Evolutionary conservation across 495 filamentous ascomycete species (phyloP), one percentile per base, ranked within the genome.

Genomic region (Penicillium samsonianum): DNA sequence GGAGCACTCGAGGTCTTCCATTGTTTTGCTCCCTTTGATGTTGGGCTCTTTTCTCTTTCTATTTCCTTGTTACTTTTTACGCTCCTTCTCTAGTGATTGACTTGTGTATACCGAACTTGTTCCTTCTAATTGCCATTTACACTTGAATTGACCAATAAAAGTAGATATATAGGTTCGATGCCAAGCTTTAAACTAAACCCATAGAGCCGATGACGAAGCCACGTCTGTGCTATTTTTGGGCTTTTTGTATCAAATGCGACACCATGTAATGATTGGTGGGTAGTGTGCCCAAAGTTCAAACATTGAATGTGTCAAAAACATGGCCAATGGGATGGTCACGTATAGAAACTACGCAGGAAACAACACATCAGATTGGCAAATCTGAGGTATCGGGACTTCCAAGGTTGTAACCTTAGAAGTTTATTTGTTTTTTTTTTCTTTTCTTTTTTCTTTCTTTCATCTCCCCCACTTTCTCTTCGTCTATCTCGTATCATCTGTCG

Each of bases 291-390:
- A 49, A 17, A 5, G 9, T 20, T 3, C 17, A n/a, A 31, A 33
- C 1, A 22, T 31, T 20, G n/a, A 49, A 17, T 38, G 35, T 38
- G n/a, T 17, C n/a, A 9, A 38, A 17, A 38, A 38, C 35, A 38
- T 38, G 35, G 35, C 46, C 46, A 49, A 49, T 49, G 2, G 8
- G 28, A 31, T 20, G n/a, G 5, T 23, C 41, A 43, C 12, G 41
- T 43, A 23, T 22, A 43, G 20, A 43, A 11, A 22, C 41, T 23
- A 31, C 46, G 19, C 28, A 49, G 23, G 20, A 43, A 11, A 22
- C 41, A 43, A 31, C 46, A 30, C 28, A 49, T 49, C 46, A 49
- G 28, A 33, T 49, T 47, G n/a, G 17, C 8, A 49, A 33, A 49
- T 49, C 46, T 4, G 44, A 47, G 44, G 44, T 17, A 47, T 30